Conservation (phyloP, 805 yeast species). For the Isabelozyma rhagii region DNA sequence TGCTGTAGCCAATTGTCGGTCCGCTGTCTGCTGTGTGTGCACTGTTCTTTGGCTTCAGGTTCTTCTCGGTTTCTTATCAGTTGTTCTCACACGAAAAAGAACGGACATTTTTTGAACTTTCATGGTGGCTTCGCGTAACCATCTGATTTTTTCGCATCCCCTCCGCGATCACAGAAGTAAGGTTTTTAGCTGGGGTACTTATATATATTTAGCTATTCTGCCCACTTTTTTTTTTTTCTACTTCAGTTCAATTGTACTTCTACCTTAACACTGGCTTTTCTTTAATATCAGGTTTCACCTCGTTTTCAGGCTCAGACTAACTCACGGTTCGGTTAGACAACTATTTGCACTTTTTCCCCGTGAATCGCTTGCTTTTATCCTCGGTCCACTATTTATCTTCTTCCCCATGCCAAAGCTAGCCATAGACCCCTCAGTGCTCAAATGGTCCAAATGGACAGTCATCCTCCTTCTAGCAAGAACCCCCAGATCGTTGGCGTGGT, state of each 20-base stretch:
- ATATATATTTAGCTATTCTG: not conserved
- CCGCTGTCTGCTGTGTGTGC: too few species aligned
- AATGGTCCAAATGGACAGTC: constrained; percentile 27
- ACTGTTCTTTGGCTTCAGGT: too few species aligned
- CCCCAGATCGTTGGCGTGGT: constrained; percentile 22
- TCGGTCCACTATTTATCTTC: not conserved
- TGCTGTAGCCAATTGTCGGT: too few species aligned
- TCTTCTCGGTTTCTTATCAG: too few species aligned
- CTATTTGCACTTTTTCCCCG: too few species aligned
- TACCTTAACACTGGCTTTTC: too few species aligned
- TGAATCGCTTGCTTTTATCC: not conserved
- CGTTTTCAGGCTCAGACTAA: not conserved
- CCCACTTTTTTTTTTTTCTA: not conserved
- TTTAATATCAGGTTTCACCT: not conserved
- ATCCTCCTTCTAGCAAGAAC: constrained; percentile 20
- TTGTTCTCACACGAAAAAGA: too few species aligned
- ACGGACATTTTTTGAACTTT: not conserved
- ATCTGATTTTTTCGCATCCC: not conserved
- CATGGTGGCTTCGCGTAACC: constrained; percentile 1
- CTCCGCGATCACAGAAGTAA: not conserved
- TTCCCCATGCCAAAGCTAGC: not conserved
- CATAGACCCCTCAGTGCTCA: constrained; percentile 8
- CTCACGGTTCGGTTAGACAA: too few species aligned
- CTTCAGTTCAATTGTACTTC: not conserved
- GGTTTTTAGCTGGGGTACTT: not conserved